phyloP scores from a whole-genome alignment of 1,284 basidiomycete genomes.

The Taiwanofungus camphoratus region DNA sequence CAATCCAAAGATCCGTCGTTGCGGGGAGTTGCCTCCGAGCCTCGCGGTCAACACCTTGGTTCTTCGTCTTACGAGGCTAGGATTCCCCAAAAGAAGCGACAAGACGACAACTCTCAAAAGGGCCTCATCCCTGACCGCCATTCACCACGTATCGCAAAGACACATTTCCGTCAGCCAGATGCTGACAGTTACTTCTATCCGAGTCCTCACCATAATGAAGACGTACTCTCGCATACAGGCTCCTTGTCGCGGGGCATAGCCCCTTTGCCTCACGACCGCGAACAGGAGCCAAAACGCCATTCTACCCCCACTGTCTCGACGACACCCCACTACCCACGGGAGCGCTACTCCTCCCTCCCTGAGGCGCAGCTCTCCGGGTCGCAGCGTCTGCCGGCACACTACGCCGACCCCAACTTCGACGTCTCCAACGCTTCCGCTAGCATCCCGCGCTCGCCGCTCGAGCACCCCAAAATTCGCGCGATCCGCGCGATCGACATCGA shows the following conservation, averaged over 20 bases:
- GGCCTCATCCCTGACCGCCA: not conserved
- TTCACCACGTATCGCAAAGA: not conserved
- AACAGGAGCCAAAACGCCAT: not conserved
- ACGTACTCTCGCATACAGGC: too few relatives aligned
- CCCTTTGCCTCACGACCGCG: too few relatives aligned
- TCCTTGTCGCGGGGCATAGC: too few relatives aligned
- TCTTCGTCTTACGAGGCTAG: not conserved
- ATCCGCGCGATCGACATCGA: conserved; percentile 20
- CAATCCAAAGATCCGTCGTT: not conserved
- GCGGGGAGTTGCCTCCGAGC: not conserved
- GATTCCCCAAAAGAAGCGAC: not conserved
- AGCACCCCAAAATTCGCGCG: conserved; percentile 1
- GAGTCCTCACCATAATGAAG: too few relatives aligned
- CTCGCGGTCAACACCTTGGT: not conserved
- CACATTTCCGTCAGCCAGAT: not conserved
- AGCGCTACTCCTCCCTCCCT: not conserved
- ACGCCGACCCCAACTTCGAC: not conserved
- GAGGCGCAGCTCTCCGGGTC: not conserved
- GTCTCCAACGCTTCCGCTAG: not conserved
- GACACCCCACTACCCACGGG: not conserved
- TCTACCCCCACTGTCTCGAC: not conserved
- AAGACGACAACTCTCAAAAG: not conserved
- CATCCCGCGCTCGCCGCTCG: not conserved
- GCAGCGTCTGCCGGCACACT: too few relatives aligned
- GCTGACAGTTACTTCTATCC: too few relatives aligned